These are phyloP conservation scores for Petunia secreta DNA, from an alignment of 257 asterid species.

Conservation along the genomic window DNA sequence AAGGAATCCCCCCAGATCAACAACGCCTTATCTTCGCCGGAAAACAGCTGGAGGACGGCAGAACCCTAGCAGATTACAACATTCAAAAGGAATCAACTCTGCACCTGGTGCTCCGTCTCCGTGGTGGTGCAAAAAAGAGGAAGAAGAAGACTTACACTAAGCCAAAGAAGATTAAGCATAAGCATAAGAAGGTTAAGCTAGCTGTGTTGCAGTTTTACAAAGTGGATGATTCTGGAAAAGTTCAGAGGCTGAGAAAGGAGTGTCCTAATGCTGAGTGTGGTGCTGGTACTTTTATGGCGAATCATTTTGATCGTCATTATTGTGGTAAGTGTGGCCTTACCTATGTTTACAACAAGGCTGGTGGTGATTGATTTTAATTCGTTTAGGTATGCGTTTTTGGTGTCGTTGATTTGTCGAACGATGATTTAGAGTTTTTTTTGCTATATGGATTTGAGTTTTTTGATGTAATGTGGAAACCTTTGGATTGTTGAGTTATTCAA, in stretches of 20 bases:
- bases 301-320: constrained; percentile 71
- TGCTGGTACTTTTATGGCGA: constrained; percentile 75
- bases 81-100: constrained; percentile 64
- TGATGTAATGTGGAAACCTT: background rate
- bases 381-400: background rate
- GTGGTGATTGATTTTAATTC: constrained; percentile 40
- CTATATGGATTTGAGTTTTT: constrained; percentile 14
- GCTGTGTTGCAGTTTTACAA: constrained; percentile 67
- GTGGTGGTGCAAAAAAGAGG: constrained; percentile 77
- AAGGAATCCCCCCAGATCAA: constrained; percentile 22
- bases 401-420: background rate
- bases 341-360: constrained; percentile 73
- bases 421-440: background rate
- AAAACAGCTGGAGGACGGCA: constrained; percentile 16
- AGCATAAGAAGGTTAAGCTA: constrained; percentile 73
- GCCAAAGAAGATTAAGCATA: constrained; percentile 78
- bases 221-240: constrained; percentile 72
- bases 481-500: background rate
- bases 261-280: constrained; percentile 76
- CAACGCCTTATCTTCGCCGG: constrained; percentile 20
- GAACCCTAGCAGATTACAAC: constrained; percentile 23
- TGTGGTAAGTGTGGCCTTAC: constrained; percentile 80
- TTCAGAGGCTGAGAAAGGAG: constrained; percentile 78
- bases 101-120: constrained; percentile 68
- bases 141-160: constrained; percentile 82